These are phyloP conservation scores for Aspergillus biplanus DNA, from an alignment of 495 filamentous ascomycete species.

Conservation along the genomic window DNA sequence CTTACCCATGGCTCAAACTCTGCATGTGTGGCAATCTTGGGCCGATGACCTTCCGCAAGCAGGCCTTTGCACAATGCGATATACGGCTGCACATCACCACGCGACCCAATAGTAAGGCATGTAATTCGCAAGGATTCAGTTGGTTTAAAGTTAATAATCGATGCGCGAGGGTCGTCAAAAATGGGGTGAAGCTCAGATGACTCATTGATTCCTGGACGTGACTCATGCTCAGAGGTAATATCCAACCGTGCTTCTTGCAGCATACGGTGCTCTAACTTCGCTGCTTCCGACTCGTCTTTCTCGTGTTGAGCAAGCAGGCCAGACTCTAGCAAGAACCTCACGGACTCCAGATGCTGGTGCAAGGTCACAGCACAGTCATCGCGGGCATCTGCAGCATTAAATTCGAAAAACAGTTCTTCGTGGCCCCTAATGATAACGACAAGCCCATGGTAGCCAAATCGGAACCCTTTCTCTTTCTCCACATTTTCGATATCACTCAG, in stretches of 20 bases:
- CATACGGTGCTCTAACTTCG: slow-evolving; percentile 79
- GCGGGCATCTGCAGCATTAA: slow-evolving; percentile 70
- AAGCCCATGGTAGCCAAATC: slow-evolving; percentile 88
- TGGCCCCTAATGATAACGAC: slow-evolving; percentile 91
- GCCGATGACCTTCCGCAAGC: slow-evolving; percentile 81
- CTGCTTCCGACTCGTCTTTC: slow-evolving; percentile 70
- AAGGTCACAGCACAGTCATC: slow-evolving; percentile 89
- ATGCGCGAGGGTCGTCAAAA: slow-evolving; percentile 91
- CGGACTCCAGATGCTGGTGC: slow-evolving; percentile 72
- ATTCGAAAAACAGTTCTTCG: slow-evolving; percentile 97
- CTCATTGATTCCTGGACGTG: slow-evolving; percentile 42
- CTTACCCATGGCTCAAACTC: slow-evolving; percentile 91
- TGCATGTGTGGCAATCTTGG: slow-evolving; percentile 86
- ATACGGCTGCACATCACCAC: slow-evolving; percentile 96
- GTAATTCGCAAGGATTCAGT: slow-evolving; percentile 80
- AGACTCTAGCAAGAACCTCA: slow-evolving; percentile 73
- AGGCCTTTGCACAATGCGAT: slow-evolving; percentile 94
- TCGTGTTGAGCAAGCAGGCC: slow-evolving; percentile 70
- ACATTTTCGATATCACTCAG: slow-evolving; percentile 92
- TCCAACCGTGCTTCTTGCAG: slow-evolving; percentile 77
- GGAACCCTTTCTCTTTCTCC: slow-evolving; percentile 92
- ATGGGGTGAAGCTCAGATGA: slow-evolving; percentile 63
- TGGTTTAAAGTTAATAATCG: slow-evolving; percentile 94
- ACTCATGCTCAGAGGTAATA: slow-evolving; percentile 59
- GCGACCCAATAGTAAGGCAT: slow-evolving; percentile 92